These are phyloP conservation scores for Abrus precatorius DNA, from an alignment of 306 rosid species.

Conservation along the genomic window DNA sequence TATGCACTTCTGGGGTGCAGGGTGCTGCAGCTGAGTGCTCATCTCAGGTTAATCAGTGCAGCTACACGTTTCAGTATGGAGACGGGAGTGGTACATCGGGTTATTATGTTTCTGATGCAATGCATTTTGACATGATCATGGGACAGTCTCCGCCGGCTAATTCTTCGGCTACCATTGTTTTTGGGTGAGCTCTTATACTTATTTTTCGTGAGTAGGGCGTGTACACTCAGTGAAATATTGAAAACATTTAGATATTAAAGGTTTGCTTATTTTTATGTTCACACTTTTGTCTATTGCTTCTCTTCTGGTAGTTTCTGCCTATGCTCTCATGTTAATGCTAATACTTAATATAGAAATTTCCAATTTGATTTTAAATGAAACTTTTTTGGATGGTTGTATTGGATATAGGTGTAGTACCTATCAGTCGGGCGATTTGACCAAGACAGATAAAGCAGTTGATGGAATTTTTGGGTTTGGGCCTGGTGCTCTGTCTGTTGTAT, in stretches of 20 bases:
- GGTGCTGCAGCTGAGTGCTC: conserved; percentile 71
- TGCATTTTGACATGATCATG: conserved; percentile 80
- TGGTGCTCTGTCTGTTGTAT: conserved; percentile 83
- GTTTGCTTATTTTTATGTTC: conserved; percentile 31
- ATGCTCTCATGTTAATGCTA: conserved; percentile 18
- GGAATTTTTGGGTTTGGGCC: conserved; percentile 98
- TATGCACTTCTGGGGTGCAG: conserved; percentile 72
- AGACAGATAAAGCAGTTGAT: conserved; percentile 90
- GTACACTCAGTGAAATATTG: conserved; percentile 18
- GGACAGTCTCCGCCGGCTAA: conserved; percentile 70
- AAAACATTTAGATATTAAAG: conserved; percentile 33
- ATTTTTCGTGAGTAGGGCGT: conserved; percentile 18
- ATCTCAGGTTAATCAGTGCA: conserved; percentile 79
- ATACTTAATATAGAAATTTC: conserved; percentile 22
- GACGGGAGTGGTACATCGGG: conserved; percentile 94
- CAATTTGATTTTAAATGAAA: conserved; percentile 40
- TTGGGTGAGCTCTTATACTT: conserved; percentile 76
- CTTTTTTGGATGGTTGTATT: conserved; percentile 47
- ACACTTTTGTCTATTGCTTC: conserved; percentile 30
- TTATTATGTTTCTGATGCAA: conserved; percentile 73
- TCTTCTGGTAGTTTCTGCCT: conserved; percentile 21
- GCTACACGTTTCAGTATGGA: conserved; percentile 82
- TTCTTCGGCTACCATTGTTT: conserved; percentile 78
- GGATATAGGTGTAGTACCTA: conserved; percentile 85
- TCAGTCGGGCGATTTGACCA: conserved; percentile 86